Base-by-base conservation (phyloP, 2,329 filamentous ascomycete genomes). In the Curvularia verruculosa region DNA sequence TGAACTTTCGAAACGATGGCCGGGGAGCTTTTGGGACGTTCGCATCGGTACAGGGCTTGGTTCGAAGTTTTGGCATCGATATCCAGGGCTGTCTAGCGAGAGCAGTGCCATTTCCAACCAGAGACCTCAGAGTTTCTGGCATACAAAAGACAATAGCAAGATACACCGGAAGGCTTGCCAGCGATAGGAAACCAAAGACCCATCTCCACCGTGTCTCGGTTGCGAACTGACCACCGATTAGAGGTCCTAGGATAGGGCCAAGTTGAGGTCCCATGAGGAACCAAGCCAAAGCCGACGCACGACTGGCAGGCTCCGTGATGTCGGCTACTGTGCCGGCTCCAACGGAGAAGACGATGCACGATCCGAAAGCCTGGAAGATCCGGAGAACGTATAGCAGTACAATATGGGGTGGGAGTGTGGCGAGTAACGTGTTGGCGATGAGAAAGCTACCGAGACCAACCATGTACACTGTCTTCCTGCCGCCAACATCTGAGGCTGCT, bases 281-380 rank as follows among this genome's bases (percentile, higher is more conserved):
- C 44, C 76, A 72, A 3, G 77, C 74, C 66, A 82, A 75, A 36
- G 77, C 71, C 9, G 73, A 75, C 6, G 73, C 80, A 23, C 80
- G 69, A 19, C 69, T 72, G 40, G 76, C 69, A 2, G 77, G 78
- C 56, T 76, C 76, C 1, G 70, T 74, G 10, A 78, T 74, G 66
- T 81, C 79, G 26, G 77, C 75, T 4, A 81, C 73, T 5, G 78
- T 80, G 1, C 79, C 79, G 2, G 77, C 78, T 28, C 79, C 79
- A 53, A 81, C 73, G 0, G 77, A 79, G 10, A 76, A 72, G 6
- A 80, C 78, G 10, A 77, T 78, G 6, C 76, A 78, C 2, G 78
- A 77, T 0, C 79, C 79, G 47, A 81, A 74, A 1, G 78, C 69
- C 56, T 81, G 78, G 36, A 81, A 69, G 28, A 80, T 72, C 1